phyloP scores from a whole-genome alignment of 2,329 filamentous ascomycete genomes.

The Pseudogymnoascus sp. region DNA sequence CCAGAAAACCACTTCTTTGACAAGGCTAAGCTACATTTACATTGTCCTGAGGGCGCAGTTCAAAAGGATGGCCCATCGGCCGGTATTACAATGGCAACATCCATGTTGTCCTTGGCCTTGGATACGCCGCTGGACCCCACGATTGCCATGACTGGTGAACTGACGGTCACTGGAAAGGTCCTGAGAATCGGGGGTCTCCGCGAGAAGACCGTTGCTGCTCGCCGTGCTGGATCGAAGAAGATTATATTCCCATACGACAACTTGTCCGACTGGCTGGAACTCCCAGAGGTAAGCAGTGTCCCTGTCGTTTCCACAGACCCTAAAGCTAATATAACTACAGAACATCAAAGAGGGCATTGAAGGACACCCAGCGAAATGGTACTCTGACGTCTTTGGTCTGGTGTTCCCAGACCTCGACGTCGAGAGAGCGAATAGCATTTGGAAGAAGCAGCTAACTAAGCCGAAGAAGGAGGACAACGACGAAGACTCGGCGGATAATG shows the following conservation, averaged over 20 bases:
- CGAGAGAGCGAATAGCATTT: conserved; percentile 60
- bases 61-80: conserved; percentile 90
- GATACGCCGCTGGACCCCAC: conserved; percentile 72
- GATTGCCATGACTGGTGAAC: conserved; percentile 94
- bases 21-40: conserved; percentile 87
- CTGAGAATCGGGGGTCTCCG: conserved; percentile 86
- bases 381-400: conserved; percentile 83
- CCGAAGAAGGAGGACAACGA: conserved; percentile 31
- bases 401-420: conserved; percentile 78
- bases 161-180: conserved; percentile 95
- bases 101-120: conserved; percentile 75
- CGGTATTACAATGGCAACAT: conserved; percentile 97
- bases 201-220: conserved; percentile 95
- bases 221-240: conserved; percentile 83
- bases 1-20: conserved; percentile 93
- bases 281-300: conserved; percentile 71
- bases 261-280: conserved; percentile 91
- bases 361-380: conserved; percentile 87
- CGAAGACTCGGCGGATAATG: conserved; percentile 10
- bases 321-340: conserved; percentile 40
- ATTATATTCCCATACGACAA: conserved; percentile 95
- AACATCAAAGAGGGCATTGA: conserved; percentile 97
- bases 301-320: conserved; percentile 12
- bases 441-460: conserved; percentile 33
- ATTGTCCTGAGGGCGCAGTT: conserved; percentile 93